Evolutionary conservation across 106 monocot genomes (phyloP), one percentile per base, ranked within the genome.

Genomic region (Dioscorea zingiberensis): DNA sequence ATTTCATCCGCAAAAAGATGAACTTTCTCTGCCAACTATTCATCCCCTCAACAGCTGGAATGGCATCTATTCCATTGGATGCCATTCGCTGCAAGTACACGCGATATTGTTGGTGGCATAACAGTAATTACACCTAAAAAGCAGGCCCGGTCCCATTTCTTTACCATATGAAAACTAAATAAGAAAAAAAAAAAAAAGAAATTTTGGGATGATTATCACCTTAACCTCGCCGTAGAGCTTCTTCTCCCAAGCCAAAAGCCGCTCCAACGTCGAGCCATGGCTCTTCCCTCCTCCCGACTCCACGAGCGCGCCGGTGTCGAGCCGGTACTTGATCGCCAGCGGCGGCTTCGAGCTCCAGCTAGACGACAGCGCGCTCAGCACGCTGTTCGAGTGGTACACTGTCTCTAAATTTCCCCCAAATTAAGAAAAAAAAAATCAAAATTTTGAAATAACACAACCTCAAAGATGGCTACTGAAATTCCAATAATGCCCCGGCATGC

Each of bases 181-280:
- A 29, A 51, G n/a, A 19, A 55, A 27, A 49, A 66, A 25, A 38
- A 38, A 6, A 38, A 10, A 53, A 18, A 49, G 49, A 32, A 21
- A 62, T 38, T 38, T 38, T 38, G 38, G 38, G 38, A 2, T 38
- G 38, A 16, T 16, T 27, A 22, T 66, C 83, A 97, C 97, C 91
- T 88, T 97, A 32, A 97, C 97, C 73, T 97, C 97, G 80, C 81
- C 77, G 60, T 92, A 97, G 46, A 97, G 88, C 79, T 97, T 97
- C 77, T 92, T 97, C 86, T 97, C 97, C 97, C 97, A 97, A 44
- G 97, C 88, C 61, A 97, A 69, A 38, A 97, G 88, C 67, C 71
- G 72, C 65, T 97, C 91, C 61, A 97, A 66, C 3, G 91, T 86
- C 9, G 97, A 88, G 62, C 74, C 73, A 46, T 84, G 97, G 75